Evolutionary conservation across 1,139 yeast genomes (phyloP).

Genomic region (Hyphopichia pseudoburtonii): DNA sequence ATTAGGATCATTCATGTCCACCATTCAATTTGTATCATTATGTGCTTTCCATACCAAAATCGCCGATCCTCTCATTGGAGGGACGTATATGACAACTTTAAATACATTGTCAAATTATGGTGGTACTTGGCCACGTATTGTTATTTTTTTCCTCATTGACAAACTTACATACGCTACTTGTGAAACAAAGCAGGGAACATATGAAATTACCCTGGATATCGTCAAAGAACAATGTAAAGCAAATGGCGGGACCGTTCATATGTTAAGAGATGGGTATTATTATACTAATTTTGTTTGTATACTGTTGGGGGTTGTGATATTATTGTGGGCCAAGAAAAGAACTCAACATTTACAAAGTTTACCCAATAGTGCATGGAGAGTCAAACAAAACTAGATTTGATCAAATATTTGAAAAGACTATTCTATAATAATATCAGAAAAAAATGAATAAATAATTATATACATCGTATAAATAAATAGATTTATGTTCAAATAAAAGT

Average conservation of each 20-base stretch:
- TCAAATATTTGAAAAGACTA: no score
- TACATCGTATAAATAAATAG: no score
- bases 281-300: conserved; percentile 75
- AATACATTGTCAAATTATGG: conserved; percentile 93
- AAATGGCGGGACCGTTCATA: conserved; percentile 55
- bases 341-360: conserved; percentile 58
- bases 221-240: conserved; percentile 50
- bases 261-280: conserved; percentile 79
- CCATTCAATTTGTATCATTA: conserved; percentile 91
- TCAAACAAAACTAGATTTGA: conserved; percentile 17
- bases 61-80: conserved; percentile 95
- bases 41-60: conserved; percentile 94
- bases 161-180: conserved; percentile 69
- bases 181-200: conserved; percentile 13
- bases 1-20: conserved; percentile 86
- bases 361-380: conserved; percentile 72
- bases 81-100: conserved; percentile 95
- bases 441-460: no score
- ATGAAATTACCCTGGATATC: conserved; percentile 24
- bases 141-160: conserved; percentile 79
- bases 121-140: conserved; percentile 94
- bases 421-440: no score
- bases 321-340: conserved; percentile 67
- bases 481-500: no score
- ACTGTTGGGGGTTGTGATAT: conserved; percentile 61